phyloP scores from a whole-genome alignment of 106 monocot genomes.

The Dioscorea dumetorum region DNA sequence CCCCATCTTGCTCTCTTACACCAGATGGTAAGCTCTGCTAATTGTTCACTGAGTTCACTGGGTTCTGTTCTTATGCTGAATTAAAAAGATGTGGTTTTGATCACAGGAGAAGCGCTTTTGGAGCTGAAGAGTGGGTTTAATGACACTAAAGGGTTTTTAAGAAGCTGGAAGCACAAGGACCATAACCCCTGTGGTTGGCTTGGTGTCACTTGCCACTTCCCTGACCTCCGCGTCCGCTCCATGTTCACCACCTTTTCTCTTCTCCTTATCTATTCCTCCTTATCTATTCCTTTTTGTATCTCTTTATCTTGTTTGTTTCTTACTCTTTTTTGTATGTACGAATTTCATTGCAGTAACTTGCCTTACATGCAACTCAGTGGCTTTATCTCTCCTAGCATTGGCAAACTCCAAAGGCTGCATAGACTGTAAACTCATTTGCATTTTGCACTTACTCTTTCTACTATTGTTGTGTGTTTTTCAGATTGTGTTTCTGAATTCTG shows the following conservation, averaged over 20 bases:
- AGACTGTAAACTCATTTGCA: slow-evolving; percentile 51
- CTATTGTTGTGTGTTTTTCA: no score
- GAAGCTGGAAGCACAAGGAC: slow-evolving; percentile 53
- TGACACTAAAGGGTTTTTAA: slow-evolving; percentile 33
- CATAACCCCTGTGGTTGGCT: slow-evolving; percentile 80
- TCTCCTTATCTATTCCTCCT: background rate
- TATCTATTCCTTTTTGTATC: background rate
- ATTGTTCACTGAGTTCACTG: background rate
- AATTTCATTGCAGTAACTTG: slow-evolving; percentile 44
- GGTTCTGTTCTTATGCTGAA: background rate
- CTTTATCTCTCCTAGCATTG: slow-evolving; percentile 79
- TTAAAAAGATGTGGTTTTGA: no score
- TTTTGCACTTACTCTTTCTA: no score
- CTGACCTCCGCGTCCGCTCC: slow-evolving; percentile 70
- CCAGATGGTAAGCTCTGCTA: slow-evolving; percentile 5
- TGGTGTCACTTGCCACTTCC: slow-evolving; percentile 73
- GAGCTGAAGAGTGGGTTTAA: slow-evolving; percentile 76
- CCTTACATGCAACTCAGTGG: slow-evolving; percentile 85
- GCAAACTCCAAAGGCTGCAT: slow-evolving; percentile 70
- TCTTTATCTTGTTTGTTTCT: background rate
- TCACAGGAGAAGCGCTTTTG: slow-evolving; percentile 57
- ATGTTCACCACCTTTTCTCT: slow-evolving; percentile 29
- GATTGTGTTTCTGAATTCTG: no score
- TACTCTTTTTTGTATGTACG: background rate
- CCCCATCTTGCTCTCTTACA: slow-evolving; percentile 1